phyloP scores from a whole-genome alignment of 352 stramenopile species.

The Pythium coloratum region DNA sequence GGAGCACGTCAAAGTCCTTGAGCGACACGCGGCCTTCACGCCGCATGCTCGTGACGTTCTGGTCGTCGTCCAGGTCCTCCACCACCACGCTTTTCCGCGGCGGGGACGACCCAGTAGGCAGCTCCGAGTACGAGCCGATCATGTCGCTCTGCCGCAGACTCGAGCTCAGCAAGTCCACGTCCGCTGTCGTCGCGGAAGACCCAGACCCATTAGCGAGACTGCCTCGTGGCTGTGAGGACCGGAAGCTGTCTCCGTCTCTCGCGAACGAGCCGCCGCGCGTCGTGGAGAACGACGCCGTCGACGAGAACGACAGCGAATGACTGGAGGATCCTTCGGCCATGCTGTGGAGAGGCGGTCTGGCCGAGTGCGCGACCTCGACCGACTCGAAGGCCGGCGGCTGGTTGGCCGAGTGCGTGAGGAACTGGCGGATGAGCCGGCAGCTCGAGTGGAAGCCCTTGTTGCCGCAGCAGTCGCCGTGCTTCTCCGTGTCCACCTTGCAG shows the following conservation, averaged over 20 bases:
- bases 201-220: not conserved
- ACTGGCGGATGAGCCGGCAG: conserved; percentile 67
- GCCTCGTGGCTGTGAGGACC: not conserved
- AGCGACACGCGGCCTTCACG: conserved; percentile 51
- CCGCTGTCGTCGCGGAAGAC: not conserved
- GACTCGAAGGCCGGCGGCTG: conserved; percentile 71
- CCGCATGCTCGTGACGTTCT: conserved; percentile 32
- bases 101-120: conserved; percentile 18
- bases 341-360: conserved; percentile 48
- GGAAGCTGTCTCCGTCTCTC: not conserved
- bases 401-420: conserved; percentile 76
- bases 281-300: conserved; percentile 22
- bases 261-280: conserved; percentile 5
- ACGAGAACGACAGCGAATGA: conserved; percentile 10
- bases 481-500: conserved; percentile 73
- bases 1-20: conserved; percentile 87
- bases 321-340: conserved; percentile 33
- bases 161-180: conserved; percentile 47
- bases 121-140: conserved; percentile 20
- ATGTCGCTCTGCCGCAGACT: conserved; percentile 45
- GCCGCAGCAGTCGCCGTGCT: conserved; percentile 58
- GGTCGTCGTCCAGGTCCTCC: conserved; percentile 68
- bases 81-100: conserved; percentile 63
- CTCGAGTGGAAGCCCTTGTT: conserved; percentile 68
- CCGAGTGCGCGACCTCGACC: conserved; percentile 33